Conservation (phyloP, 352 stramenopile species). For the Phytophthora citricola region DNA sequence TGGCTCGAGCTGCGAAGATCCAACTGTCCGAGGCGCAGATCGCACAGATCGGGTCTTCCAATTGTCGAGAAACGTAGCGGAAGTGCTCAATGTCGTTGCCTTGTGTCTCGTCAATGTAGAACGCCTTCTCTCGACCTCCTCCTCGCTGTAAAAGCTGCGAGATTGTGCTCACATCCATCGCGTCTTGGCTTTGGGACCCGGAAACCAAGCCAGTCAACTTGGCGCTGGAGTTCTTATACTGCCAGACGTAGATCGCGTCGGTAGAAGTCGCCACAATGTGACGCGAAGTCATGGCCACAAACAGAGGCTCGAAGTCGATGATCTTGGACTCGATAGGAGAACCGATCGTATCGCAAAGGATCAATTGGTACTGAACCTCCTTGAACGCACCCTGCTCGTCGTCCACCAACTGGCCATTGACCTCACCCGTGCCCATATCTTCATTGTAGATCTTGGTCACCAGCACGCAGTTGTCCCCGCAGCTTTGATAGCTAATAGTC, state of each 20-base stretch:
- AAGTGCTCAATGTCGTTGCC: constrained; percentile 79
- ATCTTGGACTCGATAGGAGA: constrained; percentile 87
- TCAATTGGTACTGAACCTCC: constrained; percentile 84
- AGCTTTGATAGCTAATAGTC: constrained; percentile 77
- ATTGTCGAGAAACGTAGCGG: constrained; percentile 65
- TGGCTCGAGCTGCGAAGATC: constrained; percentile 85
- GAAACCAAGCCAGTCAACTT: constrained; percentile 76
- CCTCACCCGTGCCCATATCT: constrained; percentile 46
- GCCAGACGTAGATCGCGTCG: constrained; percentile 93
- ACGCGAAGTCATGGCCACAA: constrained; percentile 87
- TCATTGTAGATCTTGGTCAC: constrained; percentile 88
- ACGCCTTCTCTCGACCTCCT: constrained; percentile 86
- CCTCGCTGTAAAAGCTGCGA: constrained; percentile 71
- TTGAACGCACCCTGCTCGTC: constrained; percentile 43
- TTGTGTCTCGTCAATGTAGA: constrained; percentile 90
- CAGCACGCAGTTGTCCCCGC: constrained; percentile 87
- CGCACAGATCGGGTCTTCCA: constrained; percentile 88
- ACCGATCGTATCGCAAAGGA: constrained; percentile 88
- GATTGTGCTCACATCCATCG: constrained; percentile 64
- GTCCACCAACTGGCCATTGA: constrained; percentile 29
- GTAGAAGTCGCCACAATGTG: constrained; percentile 84
- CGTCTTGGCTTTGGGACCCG: constrained; percentile 40
- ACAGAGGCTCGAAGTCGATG: constrained; percentile 86
- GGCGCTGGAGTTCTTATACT: constrained; percentile 89
- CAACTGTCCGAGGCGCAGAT: constrained; percentile 87